Evolutionary conservation across 2,329 filamentous ascomycete genomes (phyloP).

Genomic region (Bertia moriformis): DNA sequence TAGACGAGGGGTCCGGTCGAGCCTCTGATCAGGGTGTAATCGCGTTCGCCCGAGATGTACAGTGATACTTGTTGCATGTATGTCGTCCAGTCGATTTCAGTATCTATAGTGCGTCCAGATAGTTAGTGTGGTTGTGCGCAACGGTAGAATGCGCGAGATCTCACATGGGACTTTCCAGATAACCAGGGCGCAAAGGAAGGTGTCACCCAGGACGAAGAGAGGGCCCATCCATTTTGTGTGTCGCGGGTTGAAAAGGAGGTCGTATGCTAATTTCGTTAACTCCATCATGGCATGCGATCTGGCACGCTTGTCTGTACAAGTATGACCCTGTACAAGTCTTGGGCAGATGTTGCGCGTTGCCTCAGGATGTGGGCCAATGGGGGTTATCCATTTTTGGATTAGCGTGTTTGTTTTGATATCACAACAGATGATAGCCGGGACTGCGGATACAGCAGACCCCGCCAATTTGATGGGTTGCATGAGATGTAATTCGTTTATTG

Average conservation of each 20-base stretch:
- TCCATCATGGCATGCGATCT: no score
- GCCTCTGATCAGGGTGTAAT: slow-evolving; percentile 43
- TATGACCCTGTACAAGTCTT: no score
- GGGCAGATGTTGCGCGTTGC: no score
- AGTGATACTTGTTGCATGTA: slow-evolving; percentile 51
- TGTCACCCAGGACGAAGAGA: slow-evolving; percentile 36
- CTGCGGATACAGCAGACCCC: no score
- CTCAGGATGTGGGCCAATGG: no score
- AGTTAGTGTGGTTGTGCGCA: neutral
- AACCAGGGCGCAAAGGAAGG: slow-evolving; percentile 37
- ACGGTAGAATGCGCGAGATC: slow-evolving; percentile 7
- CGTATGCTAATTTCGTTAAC: neutral
- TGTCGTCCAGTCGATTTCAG: slow-evolving; percentile 52
- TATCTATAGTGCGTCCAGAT: slow-evolving; percentile 30
- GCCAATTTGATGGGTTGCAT: no score
- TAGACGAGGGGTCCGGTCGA: slow-evolving; percentile 51
- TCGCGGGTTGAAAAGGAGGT: slow-evolving; percentile 32
- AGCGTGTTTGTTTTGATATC: no score
- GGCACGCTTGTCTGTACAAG: no score
- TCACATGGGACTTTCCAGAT: slow-evolving; percentile 46
- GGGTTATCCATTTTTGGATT: no score
- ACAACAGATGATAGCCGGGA: no score
- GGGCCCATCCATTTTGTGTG: slow-evolving; percentile 44
- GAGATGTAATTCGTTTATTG: no score
- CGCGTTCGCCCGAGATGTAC: slow-evolving; percentile 41